These are phyloP conservation scores for Neopestalotiopsis sp. DNA, from an alignment of 2,329 filamentous ascomycete species.

Conservation along the genomic window DNA sequence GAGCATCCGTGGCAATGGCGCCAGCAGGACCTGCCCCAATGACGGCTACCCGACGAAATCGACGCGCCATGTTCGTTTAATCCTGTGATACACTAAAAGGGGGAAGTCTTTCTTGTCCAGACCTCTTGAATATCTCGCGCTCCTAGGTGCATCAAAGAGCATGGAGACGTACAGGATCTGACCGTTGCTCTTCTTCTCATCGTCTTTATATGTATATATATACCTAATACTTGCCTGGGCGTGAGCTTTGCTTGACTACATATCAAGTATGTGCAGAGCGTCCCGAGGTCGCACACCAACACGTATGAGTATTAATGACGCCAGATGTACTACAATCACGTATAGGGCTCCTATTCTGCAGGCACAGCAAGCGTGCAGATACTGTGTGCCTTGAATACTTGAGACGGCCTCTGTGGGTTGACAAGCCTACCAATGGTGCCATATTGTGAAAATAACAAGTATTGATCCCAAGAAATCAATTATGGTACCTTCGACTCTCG, in stretches of 20 bases:
- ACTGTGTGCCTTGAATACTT: not conserved
- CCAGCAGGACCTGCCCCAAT: conserved; percentile 64
- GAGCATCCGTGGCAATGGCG: conserved; percentile 61
- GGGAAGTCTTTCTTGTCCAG: not conserved
- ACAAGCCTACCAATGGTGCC: not conserved
- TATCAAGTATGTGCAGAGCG: not conserved
- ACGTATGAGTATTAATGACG: conserved; percentile 7
- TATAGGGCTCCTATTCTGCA: not conserved
- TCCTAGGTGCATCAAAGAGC: too few relatives aligned
- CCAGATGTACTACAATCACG: conserved; percentile 13
- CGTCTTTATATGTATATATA: not conserved
- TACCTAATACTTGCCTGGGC: not conserved
- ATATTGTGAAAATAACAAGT: too few relatives aligned
- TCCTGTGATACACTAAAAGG: not conserved
- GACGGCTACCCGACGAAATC: conserved; percentile 51
- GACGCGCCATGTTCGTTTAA: conserved; percentile 21
- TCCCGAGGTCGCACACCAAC: not conserved
- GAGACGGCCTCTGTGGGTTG: not conserved
- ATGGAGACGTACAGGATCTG: too few relatives aligned
- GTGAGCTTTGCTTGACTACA: too few relatives aligned
- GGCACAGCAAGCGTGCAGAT: not conserved
- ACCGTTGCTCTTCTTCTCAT: too few relatives aligned
- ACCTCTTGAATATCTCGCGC: not conserved
- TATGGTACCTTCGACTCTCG: too few relatives aligned
- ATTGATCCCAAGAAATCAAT: too few relatives aligned